These are phyloP conservation scores for Priceomyces fermenticarens DNA, from an alignment of 805 yeast species.

Conservation along the genomic window DNA sequence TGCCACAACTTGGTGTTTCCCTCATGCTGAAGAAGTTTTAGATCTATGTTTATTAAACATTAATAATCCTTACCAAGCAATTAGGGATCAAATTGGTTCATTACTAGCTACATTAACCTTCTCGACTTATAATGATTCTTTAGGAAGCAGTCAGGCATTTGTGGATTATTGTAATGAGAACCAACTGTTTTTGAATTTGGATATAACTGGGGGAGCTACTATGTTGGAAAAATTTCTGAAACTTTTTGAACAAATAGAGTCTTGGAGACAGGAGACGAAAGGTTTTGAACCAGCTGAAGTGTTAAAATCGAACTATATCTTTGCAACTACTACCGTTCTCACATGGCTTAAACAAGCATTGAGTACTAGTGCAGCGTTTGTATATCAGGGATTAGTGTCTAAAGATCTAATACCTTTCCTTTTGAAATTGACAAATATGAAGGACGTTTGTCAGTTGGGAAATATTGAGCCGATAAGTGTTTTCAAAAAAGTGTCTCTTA, in stretches of 20 bases:
- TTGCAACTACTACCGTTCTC: conserved; percentile 61
- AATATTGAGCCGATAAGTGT: conserved; percentile 52
- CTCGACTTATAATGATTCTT: conserved; percentile 42
- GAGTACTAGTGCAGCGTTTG: conserved; percentile 50
- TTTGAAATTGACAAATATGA: conserved; percentile 58
- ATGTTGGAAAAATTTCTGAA: conserved; percentile 36
- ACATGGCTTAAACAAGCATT: conserved; percentile 56
- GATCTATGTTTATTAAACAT: conserved; percentile 46
- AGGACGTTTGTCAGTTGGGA: conserved; percentile 78
- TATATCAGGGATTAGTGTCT: conserved; percentile 50
- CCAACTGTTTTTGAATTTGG: background rate
- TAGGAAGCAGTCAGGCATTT: conserved; percentile 36
- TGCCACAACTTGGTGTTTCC: conserved; percentile 54
- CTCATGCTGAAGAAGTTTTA: conserved; percentile 41
- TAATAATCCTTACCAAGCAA: conserved; percentile 69
- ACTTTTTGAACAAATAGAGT: conserved; percentile 45
- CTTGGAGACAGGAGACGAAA: conserved; percentile 34
- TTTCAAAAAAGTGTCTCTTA: conserved; percentile 44
- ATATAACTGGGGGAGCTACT: conserved; percentile 2
- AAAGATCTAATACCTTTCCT: conserved; percentile 64
- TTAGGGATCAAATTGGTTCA: conserved; percentile 65
- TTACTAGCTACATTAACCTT: conserved; percentile 48
- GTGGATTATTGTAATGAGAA: conserved; percentile 34
- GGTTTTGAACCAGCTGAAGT: conserved; percentile 52
- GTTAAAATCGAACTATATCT: conserved; percentile 58